These are phyloP conservation scores for Termitomyces sp. DNA, from an alignment of 768 basidiomycete species.

Conservation along the genomic window DNA sequence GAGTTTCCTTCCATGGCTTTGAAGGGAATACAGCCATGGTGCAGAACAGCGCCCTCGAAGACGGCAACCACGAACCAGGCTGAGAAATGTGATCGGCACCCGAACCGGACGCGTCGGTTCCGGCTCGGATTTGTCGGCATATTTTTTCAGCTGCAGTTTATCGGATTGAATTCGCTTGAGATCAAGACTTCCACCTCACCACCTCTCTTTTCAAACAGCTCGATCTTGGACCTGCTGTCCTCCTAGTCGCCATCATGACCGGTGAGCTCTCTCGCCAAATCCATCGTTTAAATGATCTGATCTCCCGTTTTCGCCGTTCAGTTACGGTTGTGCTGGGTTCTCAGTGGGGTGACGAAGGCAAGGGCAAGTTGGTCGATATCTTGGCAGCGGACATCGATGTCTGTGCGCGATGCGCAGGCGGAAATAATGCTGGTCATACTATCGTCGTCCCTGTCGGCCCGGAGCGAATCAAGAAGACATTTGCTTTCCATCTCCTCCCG, in stretches of 20 bases:
- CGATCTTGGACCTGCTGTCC: not conserved
- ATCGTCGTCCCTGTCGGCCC: conserved; percentile 79
- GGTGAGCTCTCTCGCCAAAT: not conserved
- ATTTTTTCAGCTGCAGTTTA: not conserved
- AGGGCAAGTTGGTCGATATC: conserved; percentile 96
- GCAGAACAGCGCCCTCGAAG: not conserved
- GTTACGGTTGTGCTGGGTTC: conserved; percentile 77
- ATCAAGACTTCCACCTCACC: conserved; percentile 1
- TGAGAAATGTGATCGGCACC: not conserved
- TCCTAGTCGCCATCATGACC: conserved; percentile 4
- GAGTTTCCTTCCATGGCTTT: conserved; percentile 16
- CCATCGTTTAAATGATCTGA: not conserved
- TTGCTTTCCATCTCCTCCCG: conserved; percentile 94
- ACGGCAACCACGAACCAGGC: not conserved
- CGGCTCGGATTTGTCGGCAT: conserved; percentile 7
- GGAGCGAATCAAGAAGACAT: conserved; percentile 72
- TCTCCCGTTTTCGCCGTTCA: conserved; percentile 9
- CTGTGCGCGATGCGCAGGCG: conserved; percentile 95
- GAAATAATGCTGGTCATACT: conserved; percentile 98
- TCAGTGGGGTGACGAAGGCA: conserved; percentile 93
- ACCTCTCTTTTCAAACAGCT: not conserved
- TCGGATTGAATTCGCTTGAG: not conserved
- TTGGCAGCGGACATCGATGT: conserved; percentile 85
- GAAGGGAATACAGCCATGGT: conserved; percentile 47
- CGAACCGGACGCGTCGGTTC: not conserved